Base-by-base conservation (phyloP, 768 basidiomycete species). In the Calocybe cyanea region DNA sequence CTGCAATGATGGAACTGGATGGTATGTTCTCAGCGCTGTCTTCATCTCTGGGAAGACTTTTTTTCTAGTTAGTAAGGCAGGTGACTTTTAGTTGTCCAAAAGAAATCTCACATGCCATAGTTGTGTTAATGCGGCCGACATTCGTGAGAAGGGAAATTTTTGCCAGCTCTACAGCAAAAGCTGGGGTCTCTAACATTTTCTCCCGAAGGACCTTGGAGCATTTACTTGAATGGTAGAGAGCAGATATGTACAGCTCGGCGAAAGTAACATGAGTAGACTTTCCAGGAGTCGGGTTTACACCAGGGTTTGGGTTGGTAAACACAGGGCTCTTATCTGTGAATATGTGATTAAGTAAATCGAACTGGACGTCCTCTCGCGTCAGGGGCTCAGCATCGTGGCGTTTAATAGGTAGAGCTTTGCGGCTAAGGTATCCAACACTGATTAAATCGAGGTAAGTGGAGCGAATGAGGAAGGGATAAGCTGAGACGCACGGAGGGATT, bases 41-140 rank as follows among this genome's bases (percentile, higher is more conserved):
- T 89, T 87, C 91, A 93, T 92, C 71, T 92, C 89, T 46, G 89
- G 89, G 62, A 91, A 92, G 69, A 93, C 88, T 91, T 59, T n/a
- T n/a, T n/a, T n/a, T n/a, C n/a, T n/a, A n/a, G 44, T 58, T 31
- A 52, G 52, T 52, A 48, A 48, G 36, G 24, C 24, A 25, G n/a
- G 41, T 24, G 31, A 44, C 28, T 21, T 6, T 18, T 30, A 45
- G 25, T 23, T 35, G 41, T 28, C 18, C 46, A 37, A 45, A 42
- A 6, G 7, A 49, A 45, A 50, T 63, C 82, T 70, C 66, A 87
- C 81, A 85, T 41, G 90, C 90, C 80, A 92, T 84, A 24, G 92
- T 93, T 31, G 92, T 94, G 60, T 93, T 94, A 66, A 94, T 88
- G 51, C 90, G 74, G 19, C 92, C 92, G 38, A 92, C 86, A 59